Percentiles rank a stretch among this genome's conserved stretches.
phyloP scores from a whole-genome alignment of 768 basidiomycete species.

The Mrakia frigida region DNA sequence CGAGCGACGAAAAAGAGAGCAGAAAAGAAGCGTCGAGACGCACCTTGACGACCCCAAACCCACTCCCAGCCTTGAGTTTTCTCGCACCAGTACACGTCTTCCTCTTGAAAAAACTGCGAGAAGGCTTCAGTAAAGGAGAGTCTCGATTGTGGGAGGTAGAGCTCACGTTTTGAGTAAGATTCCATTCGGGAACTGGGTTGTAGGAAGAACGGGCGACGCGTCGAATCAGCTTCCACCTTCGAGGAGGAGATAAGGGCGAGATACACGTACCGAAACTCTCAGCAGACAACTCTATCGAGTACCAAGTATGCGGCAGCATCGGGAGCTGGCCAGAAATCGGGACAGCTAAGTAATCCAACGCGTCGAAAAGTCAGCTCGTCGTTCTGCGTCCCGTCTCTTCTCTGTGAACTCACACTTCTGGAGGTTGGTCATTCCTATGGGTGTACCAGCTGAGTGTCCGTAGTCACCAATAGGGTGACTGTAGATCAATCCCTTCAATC shows the following conservation, averaged over 20 bases:
- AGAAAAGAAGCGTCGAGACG: constrained; percentile 31
- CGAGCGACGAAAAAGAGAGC: not conserved
- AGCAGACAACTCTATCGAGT: constrained; percentile 55
- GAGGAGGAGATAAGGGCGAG: not conserved
- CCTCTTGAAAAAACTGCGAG: constrained; percentile 36
- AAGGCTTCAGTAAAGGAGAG: constrained; percentile 28
- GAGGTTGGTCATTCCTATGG: constrained; percentile 48
- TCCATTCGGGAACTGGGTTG: not conserved
- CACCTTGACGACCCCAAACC: constrained; percentile 47
- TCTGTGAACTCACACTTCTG: constrained; percentile 10
- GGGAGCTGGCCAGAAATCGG: constrained; percentile 52
- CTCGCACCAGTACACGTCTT: constrained; percentile 46
- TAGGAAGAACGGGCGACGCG: not conserved
- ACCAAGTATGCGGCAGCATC: constrained; percentile 53
- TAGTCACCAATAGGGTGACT: constrained; percentile 54
- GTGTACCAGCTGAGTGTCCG: constrained; percentile 54
- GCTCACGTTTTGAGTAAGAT: constrained; percentile 32
- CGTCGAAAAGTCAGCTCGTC: not conserved
- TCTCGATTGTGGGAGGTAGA: rapidly evolving
- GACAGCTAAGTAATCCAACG: constrained; percentile 45
- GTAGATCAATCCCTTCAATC: constrained; percentile 52
- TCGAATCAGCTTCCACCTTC: not conserved
- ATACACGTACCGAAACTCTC: constrained; percentile 48
- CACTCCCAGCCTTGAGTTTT: constrained; percentile 50
- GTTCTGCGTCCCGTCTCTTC: not conserved